Evolutionary conservation across 2,329 filamentous ascomycete genomes (phyloP).

Genomic region (Cladosporium sp.): DNA sequence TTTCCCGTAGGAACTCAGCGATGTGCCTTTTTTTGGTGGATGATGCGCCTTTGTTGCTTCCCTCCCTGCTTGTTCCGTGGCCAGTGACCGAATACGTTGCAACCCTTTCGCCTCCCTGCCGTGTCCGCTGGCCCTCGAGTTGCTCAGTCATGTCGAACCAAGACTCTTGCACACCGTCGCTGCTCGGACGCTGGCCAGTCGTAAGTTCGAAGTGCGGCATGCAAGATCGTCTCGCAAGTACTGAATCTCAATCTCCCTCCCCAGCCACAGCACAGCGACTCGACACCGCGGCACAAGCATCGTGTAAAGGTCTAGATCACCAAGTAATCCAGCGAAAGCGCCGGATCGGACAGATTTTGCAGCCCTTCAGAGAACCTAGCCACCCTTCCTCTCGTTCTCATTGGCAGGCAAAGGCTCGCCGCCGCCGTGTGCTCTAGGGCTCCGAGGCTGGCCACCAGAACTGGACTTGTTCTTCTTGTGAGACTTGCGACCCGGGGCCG

Average conservation of each 20-base stretch:
- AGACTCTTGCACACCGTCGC: neutral
- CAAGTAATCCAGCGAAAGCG: neutral
- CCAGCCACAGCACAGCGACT: neutral
- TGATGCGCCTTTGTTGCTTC: neutral
- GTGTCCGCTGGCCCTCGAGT: neutral
- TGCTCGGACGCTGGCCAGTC: neutral
- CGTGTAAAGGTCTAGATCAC: neutral
- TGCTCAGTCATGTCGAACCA: too few species aligned
- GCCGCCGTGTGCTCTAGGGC: slow-evolving; percentile 42
- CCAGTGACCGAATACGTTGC: neutral
- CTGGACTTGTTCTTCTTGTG: slow-evolving; percentile 41
- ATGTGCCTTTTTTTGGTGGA: neutral
- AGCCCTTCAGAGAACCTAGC: slow-evolving; percentile 27
- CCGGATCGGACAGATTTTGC: neutral
- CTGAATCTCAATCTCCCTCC: neutral
- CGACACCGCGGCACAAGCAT: neutral
- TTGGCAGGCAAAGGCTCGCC: slow-evolving; percentile 45
- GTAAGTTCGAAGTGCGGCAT: too few species aligned
- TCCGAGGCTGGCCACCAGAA: slow-evolving; percentile 39
- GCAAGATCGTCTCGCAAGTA: neutral
- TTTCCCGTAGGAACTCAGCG: neutral
- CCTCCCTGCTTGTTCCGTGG: neutral
- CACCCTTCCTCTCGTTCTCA: slow-evolving; percentile 50
- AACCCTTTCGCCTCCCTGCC: neutral
- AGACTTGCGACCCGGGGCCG: slow-evolving; percentile 33